A percentile compares a stretch with the other conserved stretches of the same genome.
phyloP scores from a whole-genome alignment of 805 yeast genomes.

The Lipomyces spencermartinsiae region DNA sequence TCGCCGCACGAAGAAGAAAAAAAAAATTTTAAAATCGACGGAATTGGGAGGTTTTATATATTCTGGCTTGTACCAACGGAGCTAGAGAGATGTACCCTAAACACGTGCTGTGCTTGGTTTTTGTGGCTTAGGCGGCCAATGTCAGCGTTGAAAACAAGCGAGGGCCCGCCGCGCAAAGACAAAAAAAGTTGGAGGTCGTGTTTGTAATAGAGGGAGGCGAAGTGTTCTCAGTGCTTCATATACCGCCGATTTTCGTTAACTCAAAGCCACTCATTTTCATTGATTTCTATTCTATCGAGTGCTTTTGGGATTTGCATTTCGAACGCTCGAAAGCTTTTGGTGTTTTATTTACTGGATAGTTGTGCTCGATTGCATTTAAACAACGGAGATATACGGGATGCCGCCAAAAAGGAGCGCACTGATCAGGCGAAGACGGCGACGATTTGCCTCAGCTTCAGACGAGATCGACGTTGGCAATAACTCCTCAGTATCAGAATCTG shows the following conservation, averaged over 20 bases:
- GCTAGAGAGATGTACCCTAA: neutral
- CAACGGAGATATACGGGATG: neutral
- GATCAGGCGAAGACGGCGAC: neutral
- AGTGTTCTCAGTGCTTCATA: neutral
- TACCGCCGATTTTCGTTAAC: neutral
- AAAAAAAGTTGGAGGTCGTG: neutral
- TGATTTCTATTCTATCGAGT: neutral
- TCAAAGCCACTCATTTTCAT: neutral
- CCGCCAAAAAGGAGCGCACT: neutral
- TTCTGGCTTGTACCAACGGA: too few relatives aligned
- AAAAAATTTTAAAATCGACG: neutral
- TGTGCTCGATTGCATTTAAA: neutral
- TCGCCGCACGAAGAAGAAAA: conserved; percentile 37
- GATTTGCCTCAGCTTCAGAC: conserved; percentile 2
- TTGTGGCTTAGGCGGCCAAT: neutral
- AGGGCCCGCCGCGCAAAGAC: neutral
- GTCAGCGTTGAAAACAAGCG: neutral
- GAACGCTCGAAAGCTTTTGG: neutral
- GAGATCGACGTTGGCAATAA: neutral
- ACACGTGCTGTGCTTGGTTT: neutral
- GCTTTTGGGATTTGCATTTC: neutral
- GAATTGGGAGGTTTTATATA: neutral
- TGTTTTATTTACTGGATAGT: neutral
- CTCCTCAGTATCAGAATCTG: neutral
- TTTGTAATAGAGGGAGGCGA: neutral